A percentile compares a stretch with the other conserved stretches of the same genome.
phyloP scores from a whole-genome alignment of 306 rosid species.

The Sindora glabra region DNA sequence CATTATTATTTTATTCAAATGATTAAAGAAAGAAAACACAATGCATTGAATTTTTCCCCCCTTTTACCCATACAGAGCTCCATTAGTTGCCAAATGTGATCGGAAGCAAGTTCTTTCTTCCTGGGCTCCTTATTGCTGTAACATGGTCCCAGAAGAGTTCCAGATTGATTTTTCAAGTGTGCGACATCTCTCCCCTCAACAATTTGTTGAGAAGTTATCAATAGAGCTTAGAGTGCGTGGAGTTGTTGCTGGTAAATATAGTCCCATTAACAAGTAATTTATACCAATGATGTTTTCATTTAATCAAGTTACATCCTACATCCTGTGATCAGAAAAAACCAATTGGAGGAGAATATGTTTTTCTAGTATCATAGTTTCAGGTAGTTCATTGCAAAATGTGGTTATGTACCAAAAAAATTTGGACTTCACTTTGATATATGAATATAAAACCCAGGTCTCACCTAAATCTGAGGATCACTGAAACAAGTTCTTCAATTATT shows the following conservation, averaged over 20 bases:
- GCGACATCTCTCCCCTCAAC: conserved; percentile 67
- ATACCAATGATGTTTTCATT: not conserved
- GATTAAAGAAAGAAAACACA: not conserved
- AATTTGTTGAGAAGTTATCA: conserved; percentile 75
- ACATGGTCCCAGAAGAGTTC: conserved; percentile 62
- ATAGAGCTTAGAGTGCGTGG: conserved; percentile 75
- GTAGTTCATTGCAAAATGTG: no score
- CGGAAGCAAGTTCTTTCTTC: conserved; percentile 74
- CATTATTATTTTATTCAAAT: no score
- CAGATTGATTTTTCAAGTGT: conserved; percentile 71
- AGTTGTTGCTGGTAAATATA: conserved; percentile 73
- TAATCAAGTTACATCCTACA: not conserved
- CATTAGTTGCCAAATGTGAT: conserved; percentile 83
- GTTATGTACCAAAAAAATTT: no score
- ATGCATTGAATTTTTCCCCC: not conserved
- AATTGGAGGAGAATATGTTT: no score
- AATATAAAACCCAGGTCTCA: no score
- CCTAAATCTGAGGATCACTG: not conserved
- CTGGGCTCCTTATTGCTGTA: conserved; percentile 67
- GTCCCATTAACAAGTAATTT: not conserved
- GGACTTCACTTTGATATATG: no score
- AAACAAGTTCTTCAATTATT: not conserved
- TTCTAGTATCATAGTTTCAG: no score
- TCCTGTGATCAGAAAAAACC: not conserved
- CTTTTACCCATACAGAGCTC: conserved; percentile 59